Evolutionary conservation across 2,329 filamentous ascomycete species (phyloP).

Genomic region (Eutypella sp.): DNA sequence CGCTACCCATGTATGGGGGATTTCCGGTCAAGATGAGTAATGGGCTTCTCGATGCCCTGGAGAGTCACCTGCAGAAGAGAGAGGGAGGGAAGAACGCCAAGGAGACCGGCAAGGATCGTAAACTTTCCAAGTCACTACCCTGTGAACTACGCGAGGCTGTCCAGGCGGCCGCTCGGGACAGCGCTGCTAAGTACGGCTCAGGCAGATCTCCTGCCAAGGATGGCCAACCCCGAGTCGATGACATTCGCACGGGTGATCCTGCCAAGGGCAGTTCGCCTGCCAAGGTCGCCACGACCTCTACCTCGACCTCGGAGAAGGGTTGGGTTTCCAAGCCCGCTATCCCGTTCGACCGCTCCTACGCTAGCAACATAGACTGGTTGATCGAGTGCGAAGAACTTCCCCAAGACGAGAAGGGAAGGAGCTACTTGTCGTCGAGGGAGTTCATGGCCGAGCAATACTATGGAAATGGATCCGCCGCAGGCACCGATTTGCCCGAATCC

Average conservation of each 20-base stretch:
- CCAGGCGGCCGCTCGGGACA: constrained; percentile 2
- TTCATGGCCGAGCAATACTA: neutral
- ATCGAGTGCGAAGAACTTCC: neutral
- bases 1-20: constrained; percentile 2
- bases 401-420: neutral
- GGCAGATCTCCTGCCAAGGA: neutral
- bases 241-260: constrained; percentile 2
- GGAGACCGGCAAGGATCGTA: neutral
- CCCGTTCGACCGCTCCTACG: constrained; percentile 2
- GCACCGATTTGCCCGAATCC: neutral
- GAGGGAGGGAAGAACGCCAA: neutral
- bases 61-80: neutral
- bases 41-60: neutral
- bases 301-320: neutral
- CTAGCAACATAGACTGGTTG: constrained; percentile 2
- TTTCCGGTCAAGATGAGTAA: neutral
- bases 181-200: constrained; percentile 2
- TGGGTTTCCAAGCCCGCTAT: neutral
- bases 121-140: neutral
- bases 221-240: neutral
- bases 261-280: neutral
- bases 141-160: constrained; percentile 3
- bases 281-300: neutral
- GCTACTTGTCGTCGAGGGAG: neutral
- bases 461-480: neutral